phyloP scores from a whole-genome alignment of 129 eudicot species.

The Oenanthe sinensis region DNA sequence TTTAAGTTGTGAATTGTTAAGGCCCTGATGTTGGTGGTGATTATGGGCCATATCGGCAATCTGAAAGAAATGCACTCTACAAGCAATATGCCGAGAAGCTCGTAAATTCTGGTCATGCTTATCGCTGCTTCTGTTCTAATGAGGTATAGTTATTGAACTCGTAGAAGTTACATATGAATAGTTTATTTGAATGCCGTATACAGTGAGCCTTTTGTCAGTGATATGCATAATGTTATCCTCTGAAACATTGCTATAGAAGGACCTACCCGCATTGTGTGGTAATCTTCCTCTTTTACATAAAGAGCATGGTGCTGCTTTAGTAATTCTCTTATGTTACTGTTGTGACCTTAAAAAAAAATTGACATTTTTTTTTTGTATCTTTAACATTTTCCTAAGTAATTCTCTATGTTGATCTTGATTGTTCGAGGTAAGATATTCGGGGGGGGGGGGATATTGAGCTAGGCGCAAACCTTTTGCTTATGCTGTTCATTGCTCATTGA shows the following conservation, averaged over 20 bases:
- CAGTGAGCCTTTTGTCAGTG: background rate
- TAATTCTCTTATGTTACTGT: background rate
- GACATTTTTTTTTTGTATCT: background rate
- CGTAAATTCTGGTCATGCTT: conserved; percentile 71
- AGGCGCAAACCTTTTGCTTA: background rate
- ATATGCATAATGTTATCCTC: background rate
- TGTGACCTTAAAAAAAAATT: background rate
- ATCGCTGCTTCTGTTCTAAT: conserved; percentile 91
- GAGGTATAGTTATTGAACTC: conserved; percentile 37
- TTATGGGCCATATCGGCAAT: conserved; percentile 89
- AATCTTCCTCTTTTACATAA: background rate
- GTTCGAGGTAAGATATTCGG: background rate
- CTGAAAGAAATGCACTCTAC: conserved; percentile 80
- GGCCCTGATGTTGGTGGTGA: conserved; percentile 82
- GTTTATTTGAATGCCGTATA: background rate
- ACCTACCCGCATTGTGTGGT: background rate
- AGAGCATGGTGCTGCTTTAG: background rate
- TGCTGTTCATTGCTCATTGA: background rate
- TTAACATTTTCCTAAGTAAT: background rate
- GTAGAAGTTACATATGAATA: background rate
- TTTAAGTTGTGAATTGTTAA: conserved; percentile 12
- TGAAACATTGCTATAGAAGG: background rate
- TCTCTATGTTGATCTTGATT: background rate
- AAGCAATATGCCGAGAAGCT: conserved; percentile 79
- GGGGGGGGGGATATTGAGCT: background rate